Evolutionary conservation across 2,329 filamentous ascomycete genomes (phyloP), one percentile per base, ranked within the genome.

Genomic region (Drechslerella coelobrocha): DNA sequence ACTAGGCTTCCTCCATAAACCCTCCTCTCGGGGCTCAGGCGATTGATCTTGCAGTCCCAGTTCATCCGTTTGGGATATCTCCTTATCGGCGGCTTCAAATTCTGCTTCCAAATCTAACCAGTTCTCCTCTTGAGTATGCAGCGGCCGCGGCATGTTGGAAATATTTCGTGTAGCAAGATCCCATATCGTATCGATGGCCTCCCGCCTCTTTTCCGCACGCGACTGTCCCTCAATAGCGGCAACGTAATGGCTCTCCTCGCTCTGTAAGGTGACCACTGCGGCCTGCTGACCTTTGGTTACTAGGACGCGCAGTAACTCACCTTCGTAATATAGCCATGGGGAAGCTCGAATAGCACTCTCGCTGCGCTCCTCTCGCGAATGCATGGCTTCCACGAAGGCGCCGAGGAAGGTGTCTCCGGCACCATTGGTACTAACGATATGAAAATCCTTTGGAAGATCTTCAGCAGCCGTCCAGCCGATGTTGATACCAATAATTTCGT

Each of bases 361-460:
- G 8, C 17, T 53, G 2, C 10, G 17, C 17, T 34, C 29, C 50
- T 37, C 34, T 3, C 34, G 34, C 34, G 34, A 10, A 19, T 29
- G 6, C 6, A 68, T n/a, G n/a, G 23, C 29, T 4, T 59, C 43
- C 5, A 71, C 14, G n/a, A 71, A 63, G 2, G 47, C 41, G 7
- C 66, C 66, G 31, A 71, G 31, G 27, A 71, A 63, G 6, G 59
- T 71, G 47, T 71, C 66, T 5, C 66, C 66, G 14, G 59, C 66
- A 1, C 66, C 66, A 29, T 71, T 71, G 23, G 66, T 54, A 12
- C 47, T 63, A 2, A 71, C 48, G 0, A 61, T 10, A 2, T 43
- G 9, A 4, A 19, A 5, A 4, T 2, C 14, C 2, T 29, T 17
- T 12, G 39, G 37, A 5, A 24, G 1, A 1, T 14, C 23, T 24